Evolutionary conservation across 176 grass and related monocot species (phyloP).

Genomic region (Aegilops bicornis): DNA sequence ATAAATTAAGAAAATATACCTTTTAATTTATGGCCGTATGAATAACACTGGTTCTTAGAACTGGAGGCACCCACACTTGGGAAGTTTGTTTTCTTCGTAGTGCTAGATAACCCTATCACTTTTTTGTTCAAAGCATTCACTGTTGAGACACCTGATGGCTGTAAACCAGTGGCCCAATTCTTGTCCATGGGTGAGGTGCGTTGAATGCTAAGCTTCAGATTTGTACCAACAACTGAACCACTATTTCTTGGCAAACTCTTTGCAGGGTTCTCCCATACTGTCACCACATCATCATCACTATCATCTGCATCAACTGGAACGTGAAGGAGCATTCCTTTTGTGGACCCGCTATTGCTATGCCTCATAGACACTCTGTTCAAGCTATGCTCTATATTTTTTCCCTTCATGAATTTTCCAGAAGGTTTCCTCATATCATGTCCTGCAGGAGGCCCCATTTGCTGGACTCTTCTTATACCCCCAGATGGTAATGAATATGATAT

Average conservation of each 20-base stretch:
- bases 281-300: slow-evolving; percentile 39
- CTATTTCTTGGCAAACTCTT: slow-evolving; percentile 3
- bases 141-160: slow-evolving; percentile 11
- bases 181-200: slow-evolving; percentile 22
- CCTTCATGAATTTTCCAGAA: slow-evolving; percentile 29
- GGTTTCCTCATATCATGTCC: slow-evolving; percentile 27
- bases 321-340: slow-evolving; percentile 51
- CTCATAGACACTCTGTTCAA: slow-evolving; percentile 32
- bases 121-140: slow-evolving; percentile 36
- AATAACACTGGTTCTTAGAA: slow-evolving; percentile 27
- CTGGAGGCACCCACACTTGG: slow-evolving; percentile 20
- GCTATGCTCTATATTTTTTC: slow-evolving; percentile 29
- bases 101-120: slow-evolving; percentile 31
- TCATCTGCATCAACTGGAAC: slow-evolving; percentile 51
- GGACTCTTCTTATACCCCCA: slow-evolving; percentile 26
- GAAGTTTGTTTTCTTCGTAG: slow-evolving; percentile 32
- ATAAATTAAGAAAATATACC: slow-evolving; percentile 28
- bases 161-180: slow-evolving; percentile 36
- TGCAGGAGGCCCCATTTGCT: slow-evolving; percentile 17
- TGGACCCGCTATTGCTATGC: slow-evolving; percentile 5
- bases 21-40: slow-evolving; percentile 21
- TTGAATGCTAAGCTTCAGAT: slow-evolving; percentile 22
- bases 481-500: slow-evolving; percentile 45
- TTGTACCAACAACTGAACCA: slow-evolving; percentile 18
- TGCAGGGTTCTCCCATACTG: slow-evolving; percentile 22